Base-by-base conservation (phyloP, 2,329 filamentous ascomycete genomes). In the Monosporascus sp. region DNA sequence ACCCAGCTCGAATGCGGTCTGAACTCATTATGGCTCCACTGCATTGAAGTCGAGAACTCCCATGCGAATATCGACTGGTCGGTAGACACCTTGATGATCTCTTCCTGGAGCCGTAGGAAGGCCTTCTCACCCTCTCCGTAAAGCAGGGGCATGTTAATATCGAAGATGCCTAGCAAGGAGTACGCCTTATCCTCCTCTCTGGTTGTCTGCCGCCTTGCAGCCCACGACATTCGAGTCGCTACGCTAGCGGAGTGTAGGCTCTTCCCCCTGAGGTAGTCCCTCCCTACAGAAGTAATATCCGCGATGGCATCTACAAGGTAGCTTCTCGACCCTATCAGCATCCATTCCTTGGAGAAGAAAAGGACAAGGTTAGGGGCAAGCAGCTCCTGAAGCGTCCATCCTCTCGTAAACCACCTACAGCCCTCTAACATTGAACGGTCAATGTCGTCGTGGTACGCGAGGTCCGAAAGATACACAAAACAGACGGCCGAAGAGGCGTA, bases 331-430 rank as follows among this genome's bases (percentile, higher is more conserved):
- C 43, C 43, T 14, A 26, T 3, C 7, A 7, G 1, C 20, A n/a
- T 15, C 47, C 47, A 48, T n/a, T 49, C n/a, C 31, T 11, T 18
- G 11, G 17, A 17, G 28, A 3, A 49, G 31, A 49, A 49, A n/a
- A n/a, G 1, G 31, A 49, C 47, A 7, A 2, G 1, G n/a, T 1
- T 18, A 26, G 47, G 47, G 7, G 47, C 47, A 28, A 49, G 28
- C 17, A 49, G 47, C 24, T 49, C 47, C 18, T 49, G 47, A 5
- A 49, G 47, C 7, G 47, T 49, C 47, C 47, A 49, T n/a, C 47
- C 47, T n/a, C 47, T 26, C 9, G n/a, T 17, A 28, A 49, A 49
- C 47, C 28, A 49, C 15, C 17, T 5, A 17, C 47, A 22, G 8
- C 11, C 15, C 17, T 28, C 18, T 9, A 49, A 49, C 9, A 28